Evolutionary conservation across 2,329 filamentous ascomycete genomes (phyloP), one percentile per base, ranked within the genome.

Genomic region (Rutstroemia sp.): DNA sequence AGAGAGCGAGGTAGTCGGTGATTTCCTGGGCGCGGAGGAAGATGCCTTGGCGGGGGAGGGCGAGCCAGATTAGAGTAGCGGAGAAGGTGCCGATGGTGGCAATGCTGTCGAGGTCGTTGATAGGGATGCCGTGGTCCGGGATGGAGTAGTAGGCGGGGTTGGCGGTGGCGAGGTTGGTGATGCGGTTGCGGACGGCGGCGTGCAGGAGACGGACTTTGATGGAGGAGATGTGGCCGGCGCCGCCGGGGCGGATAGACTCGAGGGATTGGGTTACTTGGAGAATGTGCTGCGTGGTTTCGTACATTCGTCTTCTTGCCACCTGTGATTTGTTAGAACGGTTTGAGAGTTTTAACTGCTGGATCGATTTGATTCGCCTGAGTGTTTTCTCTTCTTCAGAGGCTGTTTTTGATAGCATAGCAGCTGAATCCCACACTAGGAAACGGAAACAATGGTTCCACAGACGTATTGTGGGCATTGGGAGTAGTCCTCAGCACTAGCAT

Each of bases 71-170:
- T 2, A 90, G 70, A 0, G 80, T 79, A 0, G 82, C 76, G 0
- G 83, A 88, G 70, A 92, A 92, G 1, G 82, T 83, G 38, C 76
- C 76, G 58, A 92, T 84, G 1, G 88, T 92, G 10, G 76, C 86
- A 37, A 91, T 82, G 57, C 78, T 82, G 69, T 92, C 87, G 1
- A 92, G 77, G 63, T 92, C 86, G 63, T 87, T 92, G 67, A 92
- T 83, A 4, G 87, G 87, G 3, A 86, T 73, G 3, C 87, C 86
- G 66, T 75, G 79, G 39, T 76, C 70, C 17, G 76, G 70, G 0
- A 82, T 68, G 60, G 83, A 75, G 69, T 84, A 89, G 70, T 89
- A 89, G 2, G 73, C 74, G 0, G 83, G 81, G 17, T 75, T 72
- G 39, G 76, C 69, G n/a, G 73, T 67, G 14, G 78, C 77, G 7